A percentile compares a stretch with the other conserved stretches of the same genome.
Evolutionary conservation across 371 early-diverging fungal species (phyloP).

Genomic region (Syncephalastrum monosporum): DNA sequence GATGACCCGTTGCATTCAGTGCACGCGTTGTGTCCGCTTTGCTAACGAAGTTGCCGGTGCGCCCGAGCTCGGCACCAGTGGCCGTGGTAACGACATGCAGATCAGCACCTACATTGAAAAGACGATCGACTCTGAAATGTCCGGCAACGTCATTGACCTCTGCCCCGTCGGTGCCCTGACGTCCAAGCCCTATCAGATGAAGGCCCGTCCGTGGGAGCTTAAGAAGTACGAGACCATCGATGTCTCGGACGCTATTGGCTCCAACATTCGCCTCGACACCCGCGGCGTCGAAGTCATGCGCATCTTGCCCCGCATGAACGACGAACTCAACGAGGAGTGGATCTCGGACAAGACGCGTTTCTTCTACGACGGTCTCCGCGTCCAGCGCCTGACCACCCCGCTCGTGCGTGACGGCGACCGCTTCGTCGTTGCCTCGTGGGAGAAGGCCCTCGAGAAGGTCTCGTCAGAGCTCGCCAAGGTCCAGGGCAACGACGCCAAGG

Average conservation of each 20-base stretch:
- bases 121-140: slow-evolving; percentile 91
- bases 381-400: slow-evolving; percentile 92
- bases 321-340: slow-evolving; percentile 98
- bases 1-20: slow-evolving; percentile 99
- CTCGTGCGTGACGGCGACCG: slow-evolving; percentile 83
- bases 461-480: slow-evolving; percentile 61
- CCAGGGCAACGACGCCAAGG: slow-evolving; percentile 67
- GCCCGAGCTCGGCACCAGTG: slow-evolving; percentile 92
- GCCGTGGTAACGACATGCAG: slow-evolving; percentile 97
- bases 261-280: slow-evolving; percentile 94
- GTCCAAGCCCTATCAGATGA: slow-evolving; percentile 95
- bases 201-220: slow-evolving; percentile 96
- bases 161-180: slow-evolving; percentile 98
- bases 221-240: slow-evolving; percentile 95
- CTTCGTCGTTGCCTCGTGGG: slow-evolving; percentile 87
- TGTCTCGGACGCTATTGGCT: slow-evolving; percentile 90
- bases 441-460: slow-evolving; percentile 79
- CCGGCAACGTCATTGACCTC: slow-evolving; percentile 95
- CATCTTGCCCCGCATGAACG: slow-evolving; percentile 92
- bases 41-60: slow-evolving; percentile 98
- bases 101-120: slow-evolving; percentile 95
- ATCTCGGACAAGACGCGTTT: slow-evolving; percentile 97
- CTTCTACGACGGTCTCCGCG: slow-evolving; percentile 93
- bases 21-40: slow-evolving; percentile 98
- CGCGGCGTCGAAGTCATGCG: slow-evolving; percentile 97